phyloP scores from a whole-genome alignment of 306 rosid species.

The Prunus salicina region DNA sequence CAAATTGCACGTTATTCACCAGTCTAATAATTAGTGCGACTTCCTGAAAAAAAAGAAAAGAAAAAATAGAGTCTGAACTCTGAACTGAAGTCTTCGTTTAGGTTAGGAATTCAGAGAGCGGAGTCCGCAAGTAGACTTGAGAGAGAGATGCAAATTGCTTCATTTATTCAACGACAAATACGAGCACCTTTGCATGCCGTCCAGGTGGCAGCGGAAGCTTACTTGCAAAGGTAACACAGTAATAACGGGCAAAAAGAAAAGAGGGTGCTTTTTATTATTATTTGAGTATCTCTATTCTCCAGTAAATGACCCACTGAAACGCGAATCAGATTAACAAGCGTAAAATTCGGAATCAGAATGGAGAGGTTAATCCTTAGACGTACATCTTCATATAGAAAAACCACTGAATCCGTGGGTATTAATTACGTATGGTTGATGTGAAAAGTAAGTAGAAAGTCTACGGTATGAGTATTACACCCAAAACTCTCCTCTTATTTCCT shows the following conservation, averaged over 20 bases:
- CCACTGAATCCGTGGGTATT: not conserved
- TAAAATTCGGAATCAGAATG: not conserved
- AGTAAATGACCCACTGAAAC: not conserved
- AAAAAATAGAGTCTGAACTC: too few species aligned
- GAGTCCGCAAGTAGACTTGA: too few species aligned
- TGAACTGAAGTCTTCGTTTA: too few species aligned
- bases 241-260: not conserved
- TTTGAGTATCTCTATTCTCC: too few species aligned
- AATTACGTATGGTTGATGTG: not conserved
- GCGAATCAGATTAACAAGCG: not conserved
- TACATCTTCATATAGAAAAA: not conserved
- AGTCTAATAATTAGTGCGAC: too few species aligned
- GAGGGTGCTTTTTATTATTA: too few species aligned
- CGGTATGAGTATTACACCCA: conserved; percentile 1
- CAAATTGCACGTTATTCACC: too few species aligned
- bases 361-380: not conserved
- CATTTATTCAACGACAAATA: not conserved
- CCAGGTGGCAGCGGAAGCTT: conserved; percentile 14
- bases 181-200: conserved; percentile 4
- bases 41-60: too few species aligned
- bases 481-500: not conserved
- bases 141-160: not conserved
- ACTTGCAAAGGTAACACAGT: not conserved
- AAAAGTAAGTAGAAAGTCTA: not conserved
- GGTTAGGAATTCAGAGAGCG: too few species aligned